These are phyloP conservation scores for Pythium dissotocum DNA, from an alignment of 352 stramenopile species.

Conservation along the genomic window DNA sequence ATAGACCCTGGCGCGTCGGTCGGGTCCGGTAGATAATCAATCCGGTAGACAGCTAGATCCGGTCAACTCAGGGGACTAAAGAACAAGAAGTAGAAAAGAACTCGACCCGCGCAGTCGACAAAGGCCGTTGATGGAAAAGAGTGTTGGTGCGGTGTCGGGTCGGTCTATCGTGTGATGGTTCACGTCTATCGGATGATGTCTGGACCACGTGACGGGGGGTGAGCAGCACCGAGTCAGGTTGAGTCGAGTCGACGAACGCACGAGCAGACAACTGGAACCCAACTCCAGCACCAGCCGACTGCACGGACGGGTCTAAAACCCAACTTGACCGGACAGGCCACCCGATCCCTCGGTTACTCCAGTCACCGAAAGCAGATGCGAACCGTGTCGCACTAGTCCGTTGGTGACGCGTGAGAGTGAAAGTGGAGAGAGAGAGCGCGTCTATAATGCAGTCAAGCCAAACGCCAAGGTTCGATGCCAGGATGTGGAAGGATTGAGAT, in stretches of 20 bases:
- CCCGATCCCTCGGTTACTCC: background rate
- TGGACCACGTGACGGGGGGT: background rate
- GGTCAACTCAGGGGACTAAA: background rate
- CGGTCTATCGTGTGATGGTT: background rate
- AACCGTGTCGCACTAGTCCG: constrained; percentile 9
- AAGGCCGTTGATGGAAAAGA: background rate
- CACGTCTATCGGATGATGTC: background rate
- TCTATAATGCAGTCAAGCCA: background rate
- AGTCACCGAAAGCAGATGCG: constrained; percentile 16
- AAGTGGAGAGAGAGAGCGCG: background rate
- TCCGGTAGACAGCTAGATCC: background rate
- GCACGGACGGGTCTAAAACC: background rate
- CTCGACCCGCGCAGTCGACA: background rate
- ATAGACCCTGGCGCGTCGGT: background rate
- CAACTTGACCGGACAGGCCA: background rate
- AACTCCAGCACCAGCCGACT: background rate
- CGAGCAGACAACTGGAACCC: background rate
- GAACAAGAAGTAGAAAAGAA: background rate
- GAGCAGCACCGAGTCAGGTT: background rate
- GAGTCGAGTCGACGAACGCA: background rate
- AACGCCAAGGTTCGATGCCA: background rate
- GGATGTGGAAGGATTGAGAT: background rate
- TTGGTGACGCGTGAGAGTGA: background rate
- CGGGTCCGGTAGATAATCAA: background rate
- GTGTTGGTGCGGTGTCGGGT: background rate